phyloP scores from a whole-genome alignment of 2,329 filamentous ascomycete genomes.

The Alternaria gaisen region DNA sequence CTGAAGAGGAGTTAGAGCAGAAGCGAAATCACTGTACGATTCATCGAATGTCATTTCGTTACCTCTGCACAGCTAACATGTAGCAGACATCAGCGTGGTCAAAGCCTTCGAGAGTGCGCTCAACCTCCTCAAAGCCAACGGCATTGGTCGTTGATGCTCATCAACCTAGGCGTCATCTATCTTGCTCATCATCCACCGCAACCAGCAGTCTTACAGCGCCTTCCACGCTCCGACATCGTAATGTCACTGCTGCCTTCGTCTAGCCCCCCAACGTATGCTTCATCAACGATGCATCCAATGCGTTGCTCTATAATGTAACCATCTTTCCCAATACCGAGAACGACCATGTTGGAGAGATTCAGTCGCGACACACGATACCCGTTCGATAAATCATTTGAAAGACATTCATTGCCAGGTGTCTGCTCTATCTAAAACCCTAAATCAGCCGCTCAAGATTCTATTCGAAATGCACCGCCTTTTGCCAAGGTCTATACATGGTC shows the following conservation, averaged over 20 bases:
- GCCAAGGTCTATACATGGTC: constrained; percentile 24
- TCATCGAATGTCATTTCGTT: neutral
- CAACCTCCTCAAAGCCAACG: constrained; percentile 49
- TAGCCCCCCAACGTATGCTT: neutral
- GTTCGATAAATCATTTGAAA: neutral
- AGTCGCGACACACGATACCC: neutral
- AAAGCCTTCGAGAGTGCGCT: constrained; percentile 61
- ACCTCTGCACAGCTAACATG: neutral
- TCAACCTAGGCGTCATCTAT: constrained; percentile 34
- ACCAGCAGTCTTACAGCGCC: neutral
- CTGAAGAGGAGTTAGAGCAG: constrained; percentile 74
- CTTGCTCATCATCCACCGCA: constrained; percentile 24
- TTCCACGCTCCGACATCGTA: neutral
- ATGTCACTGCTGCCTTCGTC: neutral
- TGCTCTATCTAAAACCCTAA: constrained; percentile 21
- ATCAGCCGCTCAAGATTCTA: constrained; percentile 30
- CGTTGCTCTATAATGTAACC: constrained; percentile 30
- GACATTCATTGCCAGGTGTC: constrained; percentile 12
- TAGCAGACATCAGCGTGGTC: constrained; percentile 56
- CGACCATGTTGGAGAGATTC: neutral
- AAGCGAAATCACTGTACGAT: constrained; percentile 82
- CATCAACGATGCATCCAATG: constrained; percentile 21
- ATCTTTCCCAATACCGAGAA: neutral
- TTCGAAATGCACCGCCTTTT: constrained; percentile 22
- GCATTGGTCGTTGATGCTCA: constrained; percentile 39